A percentile compares a stretch with the other conserved stretches of the same genome.
phyloP scores from a whole-genome alignment of 2,329 filamentous ascomycete genomes.

The Diplodia seriata region DNA sequence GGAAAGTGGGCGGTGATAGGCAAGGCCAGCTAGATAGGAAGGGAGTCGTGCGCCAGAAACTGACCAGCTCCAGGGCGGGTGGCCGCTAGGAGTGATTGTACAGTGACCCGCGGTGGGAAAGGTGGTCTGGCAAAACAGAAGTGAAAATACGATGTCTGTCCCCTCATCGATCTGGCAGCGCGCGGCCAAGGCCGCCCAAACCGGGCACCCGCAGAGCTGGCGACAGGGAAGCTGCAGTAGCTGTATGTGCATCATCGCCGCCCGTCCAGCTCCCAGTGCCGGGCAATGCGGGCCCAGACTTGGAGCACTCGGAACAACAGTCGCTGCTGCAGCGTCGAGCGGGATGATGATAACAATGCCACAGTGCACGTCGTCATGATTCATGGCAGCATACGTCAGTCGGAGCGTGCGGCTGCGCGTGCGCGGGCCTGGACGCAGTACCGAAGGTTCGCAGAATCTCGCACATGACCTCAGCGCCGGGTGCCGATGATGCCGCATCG shows the following conservation, averaged over 20 bases:
- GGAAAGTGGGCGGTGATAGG: conserved; percentile 27
- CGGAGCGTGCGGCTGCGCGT: conserved; percentile 4
- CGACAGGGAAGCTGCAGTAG: conserved; percentile 26
- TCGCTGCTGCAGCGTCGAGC: too few species aligned
- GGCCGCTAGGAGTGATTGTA: not conserved
- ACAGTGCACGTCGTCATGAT: conserved; percentile 5
- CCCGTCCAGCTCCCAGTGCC: conserved; percentile 4
- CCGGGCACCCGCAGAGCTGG: conserved; percentile 26
- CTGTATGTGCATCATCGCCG: conserved; percentile 26
- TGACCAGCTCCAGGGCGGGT: not conserved
- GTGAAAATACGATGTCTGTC: conserved; percentile 26
- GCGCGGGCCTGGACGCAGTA: conserved; percentile 1
- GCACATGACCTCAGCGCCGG: conserved; percentile 18
- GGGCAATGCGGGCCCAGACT: not conserved
- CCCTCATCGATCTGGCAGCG: conserved; percentile 22
- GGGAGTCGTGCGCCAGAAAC: not conserved
- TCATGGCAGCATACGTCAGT: conserved; percentile 9
- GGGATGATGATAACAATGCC: not conserved
- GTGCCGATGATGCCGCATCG: conserved; percentile 18
- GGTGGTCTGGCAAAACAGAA: conserved; percentile 16
- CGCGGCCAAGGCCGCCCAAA: conserved; percentile 23
- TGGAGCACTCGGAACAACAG: not conserved
- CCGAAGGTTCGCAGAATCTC: not conserved
- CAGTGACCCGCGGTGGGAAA: not conserved
- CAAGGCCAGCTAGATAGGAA: conserved; percentile 15